A percentile compares a stretch with the other conserved stretches of the same genome.
phyloP scores from a whole-genome alignment of 352 stramenopile genomes.

The Proteromonas lacertae region DNA sequence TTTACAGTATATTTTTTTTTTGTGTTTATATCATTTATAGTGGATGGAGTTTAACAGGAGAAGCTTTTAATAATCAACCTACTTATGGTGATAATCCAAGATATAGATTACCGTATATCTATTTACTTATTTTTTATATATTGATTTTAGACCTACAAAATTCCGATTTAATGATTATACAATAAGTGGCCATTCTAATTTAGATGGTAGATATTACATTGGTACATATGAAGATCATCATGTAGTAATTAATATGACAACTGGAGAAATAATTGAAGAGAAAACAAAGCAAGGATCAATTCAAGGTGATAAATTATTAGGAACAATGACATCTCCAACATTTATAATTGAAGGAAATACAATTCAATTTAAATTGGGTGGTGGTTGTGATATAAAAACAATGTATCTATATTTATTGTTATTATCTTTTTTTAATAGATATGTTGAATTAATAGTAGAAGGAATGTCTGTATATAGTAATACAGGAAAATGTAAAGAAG shows the following conservation, averaged over 20 bases:
- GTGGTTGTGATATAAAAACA: conserved; percentile 50
- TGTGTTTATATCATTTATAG: no score
- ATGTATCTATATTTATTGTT: conserved; percentile 9
- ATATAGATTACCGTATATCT: no score
- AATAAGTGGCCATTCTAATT: conserved; percentile 4
- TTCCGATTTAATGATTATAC: no score
- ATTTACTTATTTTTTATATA: no score
- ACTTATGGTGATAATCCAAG: conserved; percentile 76
- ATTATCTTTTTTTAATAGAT: no score
- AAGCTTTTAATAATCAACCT: conserved; percentile 57
- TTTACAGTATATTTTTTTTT: no score
- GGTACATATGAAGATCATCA: conserved; percentile 56
- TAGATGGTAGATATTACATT: conserved; percentile 61
- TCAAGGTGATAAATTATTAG: conserved; percentile 48
- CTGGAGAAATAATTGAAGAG: conserved; percentile 6
- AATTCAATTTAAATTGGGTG: conserved; percentile 66
- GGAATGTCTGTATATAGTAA: conserved; percentile 30
- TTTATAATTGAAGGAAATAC: conserved; percentile 47
- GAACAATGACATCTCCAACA: conserved; percentile 58
- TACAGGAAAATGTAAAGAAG: conserved; percentile 50
- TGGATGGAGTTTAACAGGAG: conserved; percentile 61
- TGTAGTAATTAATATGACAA: conserved; percentile 7
- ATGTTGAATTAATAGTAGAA: conserved; percentile 71
- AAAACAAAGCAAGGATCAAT: conserved; percentile 22
- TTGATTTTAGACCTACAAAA: no score